Percentiles rank a stretch among this genome's conserved stretches.
These are phyloP conservation scores for Casuarina glauca DNA, from an alignment of 306 rosid species.

Conservation along the genomic window DNA sequence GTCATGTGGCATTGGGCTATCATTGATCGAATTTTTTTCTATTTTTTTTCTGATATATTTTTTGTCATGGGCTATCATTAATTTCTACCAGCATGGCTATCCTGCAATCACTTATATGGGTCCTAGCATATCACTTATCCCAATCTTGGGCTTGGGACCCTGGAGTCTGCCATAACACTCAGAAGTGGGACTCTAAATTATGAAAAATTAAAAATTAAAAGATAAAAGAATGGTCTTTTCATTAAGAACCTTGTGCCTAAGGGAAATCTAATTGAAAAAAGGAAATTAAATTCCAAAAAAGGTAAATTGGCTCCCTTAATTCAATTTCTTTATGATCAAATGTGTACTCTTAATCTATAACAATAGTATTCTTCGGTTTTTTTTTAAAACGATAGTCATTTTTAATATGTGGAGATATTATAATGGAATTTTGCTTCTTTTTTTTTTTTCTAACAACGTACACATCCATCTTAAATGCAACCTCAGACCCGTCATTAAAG, in stretches of 20 bases:
- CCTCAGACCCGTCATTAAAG: no score
- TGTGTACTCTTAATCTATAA: not conserved
- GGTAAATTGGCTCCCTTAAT: not conserved
- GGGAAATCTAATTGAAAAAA: no score
- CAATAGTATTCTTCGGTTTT: no score
- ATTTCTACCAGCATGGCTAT: conserved; percentile 23
- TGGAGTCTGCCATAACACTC: not conserved
- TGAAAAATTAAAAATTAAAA: not conserved
- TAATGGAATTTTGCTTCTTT: no score
- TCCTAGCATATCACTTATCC: not conserved
- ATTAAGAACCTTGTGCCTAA: no score
- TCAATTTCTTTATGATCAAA: not conserved
- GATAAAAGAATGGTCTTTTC: no score
- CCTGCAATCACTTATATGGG: conserved; percentile 22
- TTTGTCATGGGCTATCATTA: conserved; percentile 15
- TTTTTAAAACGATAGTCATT: no score
- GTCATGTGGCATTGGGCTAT: not conserved
- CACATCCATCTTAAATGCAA: no score
- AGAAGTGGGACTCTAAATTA: not conserved
- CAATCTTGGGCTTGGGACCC: conserved; percentile 7
- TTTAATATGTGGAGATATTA: no score
- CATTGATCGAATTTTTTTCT: not conserved
- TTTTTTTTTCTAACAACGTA: no score
- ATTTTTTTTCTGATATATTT: not conserved
- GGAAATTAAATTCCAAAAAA: not conserved